Evolutionary conservation across 257 asterid species (phyloP), one percentile per base, ranked within the genome.

Genomic region (Haberlea rhodopensis): DNA sequence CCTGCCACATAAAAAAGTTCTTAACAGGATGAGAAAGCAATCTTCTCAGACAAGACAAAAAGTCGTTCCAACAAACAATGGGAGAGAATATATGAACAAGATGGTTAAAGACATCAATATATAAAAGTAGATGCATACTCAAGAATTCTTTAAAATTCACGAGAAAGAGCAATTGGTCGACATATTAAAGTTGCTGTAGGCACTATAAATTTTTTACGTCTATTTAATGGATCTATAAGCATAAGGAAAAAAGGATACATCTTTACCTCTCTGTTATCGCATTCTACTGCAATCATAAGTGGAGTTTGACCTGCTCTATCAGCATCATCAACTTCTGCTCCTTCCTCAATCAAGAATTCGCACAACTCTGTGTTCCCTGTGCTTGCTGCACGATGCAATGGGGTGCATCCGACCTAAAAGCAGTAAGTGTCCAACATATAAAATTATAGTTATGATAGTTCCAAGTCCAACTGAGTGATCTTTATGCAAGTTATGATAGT

Each of bases 341-440:
- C 96, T 84, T 92, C 99, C 88, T 87, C 97, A 53, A 92, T 89
- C 72, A 92, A 79, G 76, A 81, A 77, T 53, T 92, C 95, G 55
- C 89, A 85, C 72, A 92, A 60, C 53, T 61, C 82, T 45, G 77
- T 70, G 63, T 86, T 79, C 65, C 97, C 99, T 1, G 88, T 81
- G 83, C 97, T 89, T 54, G 99, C 97, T 76, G 99, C 97, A 55
- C 99, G 97, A 68, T 94, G 97, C 89, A 94, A 82, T 26, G 99
- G 96, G 57, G 96, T 85, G 81, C 94, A 87, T 53, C 99, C 99
- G 10, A 89, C 83, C 97, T 92, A 73, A 73, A 79, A 7, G 65
- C 60, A 62, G 27, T 40, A 40, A 63, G 31, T 20, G 13, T 65
- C 53, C 51, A 63, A 59, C 15, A 62, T 71, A 34, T 52, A 60